Evolutionary conservation across 768 basidiomycete genomes (phyloP).

Genomic region (Agaricus sinodeliciosus): DNA sequence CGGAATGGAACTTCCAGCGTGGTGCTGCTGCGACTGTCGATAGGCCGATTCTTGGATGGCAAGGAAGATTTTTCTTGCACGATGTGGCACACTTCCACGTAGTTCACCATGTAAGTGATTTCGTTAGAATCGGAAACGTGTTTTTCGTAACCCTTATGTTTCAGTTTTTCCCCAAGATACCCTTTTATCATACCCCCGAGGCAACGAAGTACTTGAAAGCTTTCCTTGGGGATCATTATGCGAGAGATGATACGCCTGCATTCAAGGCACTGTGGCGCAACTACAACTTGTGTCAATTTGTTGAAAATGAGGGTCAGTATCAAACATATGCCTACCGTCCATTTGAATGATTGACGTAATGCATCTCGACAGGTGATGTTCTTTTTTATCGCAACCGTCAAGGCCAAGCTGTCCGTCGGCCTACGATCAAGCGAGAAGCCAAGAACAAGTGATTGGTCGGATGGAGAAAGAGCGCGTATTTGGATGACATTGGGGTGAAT

Average conservation of each 20-base stretch:
- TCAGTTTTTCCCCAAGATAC: conserved; percentile 57
- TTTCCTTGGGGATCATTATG: conserved; percentile 47
- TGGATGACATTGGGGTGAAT: not conserved
- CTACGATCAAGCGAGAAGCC: conserved; percentile 13
- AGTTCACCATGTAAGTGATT: conserved; percentile 46
- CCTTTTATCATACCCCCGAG: conserved; percentile 49
- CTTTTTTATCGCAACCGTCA: conserved; percentile 40
- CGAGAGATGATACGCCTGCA: conserved; percentile 29
- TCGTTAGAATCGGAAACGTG: not conserved
- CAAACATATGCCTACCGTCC: not conserved
- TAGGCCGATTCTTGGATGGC: conserved; percentile 52
- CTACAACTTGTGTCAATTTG: conserved; percentile 52
- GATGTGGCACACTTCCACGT: conserved; percentile 61
- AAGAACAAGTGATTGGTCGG: not conserved
- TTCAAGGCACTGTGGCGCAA: conserved; percentile 46
- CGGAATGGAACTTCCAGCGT: conserved; percentile 54
- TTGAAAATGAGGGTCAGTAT: conserved; percentile 44
- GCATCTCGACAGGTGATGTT: conserved; percentile 25
- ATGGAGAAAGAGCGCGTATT: not conserved
- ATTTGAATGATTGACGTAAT: not conserved
- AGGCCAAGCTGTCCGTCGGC: conserved; percentile 30
- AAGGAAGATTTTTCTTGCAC: conserved; percentile 63
- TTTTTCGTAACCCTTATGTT: conserved; percentile 5
- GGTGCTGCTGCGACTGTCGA: conserved; percentile 60
- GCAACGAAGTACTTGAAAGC: conserved; percentile 43